phyloP scores from a whole-genome alignment of 192 early-diverging fungal genomes.

The Phycomyces nitens region DNA sequence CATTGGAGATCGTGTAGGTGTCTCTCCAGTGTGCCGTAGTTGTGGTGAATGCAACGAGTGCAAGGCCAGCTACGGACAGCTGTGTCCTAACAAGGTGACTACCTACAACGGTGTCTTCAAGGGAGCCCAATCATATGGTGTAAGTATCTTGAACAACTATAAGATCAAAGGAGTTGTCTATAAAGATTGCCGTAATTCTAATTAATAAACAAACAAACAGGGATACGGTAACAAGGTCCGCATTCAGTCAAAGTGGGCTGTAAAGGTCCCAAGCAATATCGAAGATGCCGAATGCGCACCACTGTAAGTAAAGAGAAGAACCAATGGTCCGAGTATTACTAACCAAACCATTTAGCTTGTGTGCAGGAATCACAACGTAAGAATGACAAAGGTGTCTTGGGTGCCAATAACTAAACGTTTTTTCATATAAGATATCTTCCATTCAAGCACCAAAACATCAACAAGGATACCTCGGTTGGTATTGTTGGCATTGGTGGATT shows the following conservation, averaged over 20 bases:
- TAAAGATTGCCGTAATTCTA: not conserved
- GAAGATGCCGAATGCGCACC: slow-evolving; percentile 59
- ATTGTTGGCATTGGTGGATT: slow-evolving; percentile 66
- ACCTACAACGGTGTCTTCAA: slow-evolving; percentile 58
- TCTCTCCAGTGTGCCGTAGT: slow-evolving; percentile 25
- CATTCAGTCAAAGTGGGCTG: slow-evolving; percentile 55
- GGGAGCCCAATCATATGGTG: slow-evolving; percentile 48
- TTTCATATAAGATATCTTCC: slow-evolving; percentile 38
- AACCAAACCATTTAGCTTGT: slow-evolving; percentile 39
- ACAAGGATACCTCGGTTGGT: slow-evolving; percentile 46
- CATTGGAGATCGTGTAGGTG: slow-evolving; percentile 50
- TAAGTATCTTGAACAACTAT: slow-evolving; percentile 10
- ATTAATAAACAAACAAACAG: slow-evolving; percentile 1
- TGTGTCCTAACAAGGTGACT: slow-evolving; percentile 38
- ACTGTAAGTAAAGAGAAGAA: slow-evolving; percentile 34
- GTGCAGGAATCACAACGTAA: slow-evolving; percentile 73
- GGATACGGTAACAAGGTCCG: slow-evolving; percentile 61
- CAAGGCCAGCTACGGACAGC: slow-evolving; percentile 26
- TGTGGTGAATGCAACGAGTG: slow-evolving; percentile 38
- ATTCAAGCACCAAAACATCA: slow-evolving; percentile 45
- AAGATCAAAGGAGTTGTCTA: slow-evolving; percentile 5
- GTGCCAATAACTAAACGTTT: slow-evolving; percentile 20
- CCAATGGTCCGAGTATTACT: not conserved
- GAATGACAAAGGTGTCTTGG: not conserved
- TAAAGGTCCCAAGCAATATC: slow-evolving; percentile 56